Conservation (phyloP, 345 rosid species). For the Linum trigynum region DNA sequence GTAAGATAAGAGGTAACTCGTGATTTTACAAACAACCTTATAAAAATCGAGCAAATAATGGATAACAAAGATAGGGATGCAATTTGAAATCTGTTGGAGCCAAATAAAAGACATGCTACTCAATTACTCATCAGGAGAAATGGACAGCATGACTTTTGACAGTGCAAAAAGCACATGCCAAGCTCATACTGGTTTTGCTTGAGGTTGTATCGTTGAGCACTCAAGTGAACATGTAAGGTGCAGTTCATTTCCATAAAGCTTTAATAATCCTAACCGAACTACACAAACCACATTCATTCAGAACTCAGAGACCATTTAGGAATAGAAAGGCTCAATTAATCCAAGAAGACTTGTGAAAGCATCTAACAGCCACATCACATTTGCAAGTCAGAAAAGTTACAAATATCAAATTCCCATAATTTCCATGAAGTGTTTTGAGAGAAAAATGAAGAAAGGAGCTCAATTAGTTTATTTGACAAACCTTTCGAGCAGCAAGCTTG, state of each 20-base stretch:
- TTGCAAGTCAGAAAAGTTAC: background rate
- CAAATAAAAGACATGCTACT: no score
- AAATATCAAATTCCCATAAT: background rate
- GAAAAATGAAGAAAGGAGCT: background rate
- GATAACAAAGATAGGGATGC: background rate
- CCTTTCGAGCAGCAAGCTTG: slow-evolving; percentile 99
- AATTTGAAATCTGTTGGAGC: background rate
- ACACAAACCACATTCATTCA: background rate
- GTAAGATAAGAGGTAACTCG: background rate
- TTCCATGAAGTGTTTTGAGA: background rate
- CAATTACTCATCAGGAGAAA: no score
- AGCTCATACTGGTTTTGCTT: background rate
- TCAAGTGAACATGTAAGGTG: background rate
- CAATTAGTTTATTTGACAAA: slow-evolving; percentile 19
- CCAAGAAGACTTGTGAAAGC: no score
- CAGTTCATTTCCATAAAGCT: background rate
- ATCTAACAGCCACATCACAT: no score
- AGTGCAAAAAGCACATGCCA: background rate
- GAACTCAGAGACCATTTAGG: background rate
- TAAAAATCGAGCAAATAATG: background rate
- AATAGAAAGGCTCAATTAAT: background rate
- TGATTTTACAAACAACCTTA: background rate
- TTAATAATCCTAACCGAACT: background rate
- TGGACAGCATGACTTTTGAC: background rate
- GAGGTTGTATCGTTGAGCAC: background rate